Conservation (phyloP, 2,329 filamentous ascomycete species). For the Colletotrichum sp. region DNA sequence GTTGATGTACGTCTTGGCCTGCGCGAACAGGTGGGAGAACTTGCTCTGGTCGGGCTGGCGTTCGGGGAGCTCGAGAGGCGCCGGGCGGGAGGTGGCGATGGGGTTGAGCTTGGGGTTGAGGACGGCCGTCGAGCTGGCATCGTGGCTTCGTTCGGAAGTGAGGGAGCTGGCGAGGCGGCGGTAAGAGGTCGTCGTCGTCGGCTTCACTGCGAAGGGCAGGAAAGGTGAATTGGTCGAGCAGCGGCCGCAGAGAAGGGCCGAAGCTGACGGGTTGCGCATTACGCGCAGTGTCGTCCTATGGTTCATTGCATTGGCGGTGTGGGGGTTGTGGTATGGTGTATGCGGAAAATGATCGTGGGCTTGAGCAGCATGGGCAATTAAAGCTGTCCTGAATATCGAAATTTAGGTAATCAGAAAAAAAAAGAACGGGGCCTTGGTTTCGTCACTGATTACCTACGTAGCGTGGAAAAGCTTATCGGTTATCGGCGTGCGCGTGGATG, state of each 20-base stretch:
- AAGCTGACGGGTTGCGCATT: slow-evolving; percentile 15
- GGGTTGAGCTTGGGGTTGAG: slow-evolving; percentile 63
- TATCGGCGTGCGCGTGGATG: background rate
- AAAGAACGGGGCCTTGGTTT: background rate
- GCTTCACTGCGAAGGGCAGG: background rate
- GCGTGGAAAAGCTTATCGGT: background rate
- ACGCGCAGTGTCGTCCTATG: slow-evolving; percentile 19
- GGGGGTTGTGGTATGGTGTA: background rate
- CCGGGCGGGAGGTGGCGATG: slow-evolving; percentile 74
- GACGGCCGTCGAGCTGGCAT: background rate
- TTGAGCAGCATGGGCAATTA: background rate
- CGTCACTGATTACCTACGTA: slow-evolving; percentile 19
- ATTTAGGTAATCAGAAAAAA: slow-evolving; percentile 3
- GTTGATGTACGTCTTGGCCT: slow-evolving; percentile 76
- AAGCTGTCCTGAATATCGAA: background rate
- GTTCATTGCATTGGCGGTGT: slow-evolving; percentile 21
- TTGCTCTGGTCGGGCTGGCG: slow-evolving; percentile 50
- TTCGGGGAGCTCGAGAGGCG: slow-evolving; percentile 67
- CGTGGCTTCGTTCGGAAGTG: background rate
- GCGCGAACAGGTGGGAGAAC: slow-evolving; percentile 48
- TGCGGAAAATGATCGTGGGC: background rate
- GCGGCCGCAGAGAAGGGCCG: background rate
- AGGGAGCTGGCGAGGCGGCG: slow-evolving; percentile 9
- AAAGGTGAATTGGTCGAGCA: background rate
- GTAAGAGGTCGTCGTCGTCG: background rate